These are phyloP conservation scores for Suillus tomentosus DNA, from an alignment of 768 basidiomycete genomes.

Conservation along the genomic window DNA sequence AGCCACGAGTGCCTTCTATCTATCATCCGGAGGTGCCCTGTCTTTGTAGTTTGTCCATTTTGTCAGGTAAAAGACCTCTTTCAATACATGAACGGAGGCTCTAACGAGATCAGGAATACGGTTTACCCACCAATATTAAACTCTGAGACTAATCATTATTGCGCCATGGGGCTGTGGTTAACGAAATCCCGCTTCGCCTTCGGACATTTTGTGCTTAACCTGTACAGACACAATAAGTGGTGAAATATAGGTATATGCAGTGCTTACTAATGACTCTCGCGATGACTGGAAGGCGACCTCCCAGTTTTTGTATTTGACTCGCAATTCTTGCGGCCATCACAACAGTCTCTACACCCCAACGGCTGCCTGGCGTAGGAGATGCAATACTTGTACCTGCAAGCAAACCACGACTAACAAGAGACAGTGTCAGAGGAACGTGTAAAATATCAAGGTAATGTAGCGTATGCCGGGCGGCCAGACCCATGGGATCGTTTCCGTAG, in stretches of 20 bases:
- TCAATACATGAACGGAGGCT: constrained; percentile 5
- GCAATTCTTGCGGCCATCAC: constrained; percentile 3
- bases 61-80: constrained; percentile 2
- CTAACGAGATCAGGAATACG: background rate
- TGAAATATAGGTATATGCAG: background rate
- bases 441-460: background rate
- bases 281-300: background rate
- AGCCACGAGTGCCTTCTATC: background rate
- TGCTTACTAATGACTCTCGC: background rate
- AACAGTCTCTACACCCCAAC: background rate
- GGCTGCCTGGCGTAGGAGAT: constrained; percentile 8
- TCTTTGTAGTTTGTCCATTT: constrained; percentile 9
- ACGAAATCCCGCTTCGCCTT: constrained; percentile 46
- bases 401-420: constrained; percentile 23
- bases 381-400: constrained; percentile 35
- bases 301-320: background rate
- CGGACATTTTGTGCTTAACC: constrained; percentile 35
- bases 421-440: background rate
- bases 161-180: constrained; percentile 46
- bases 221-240: background rate
- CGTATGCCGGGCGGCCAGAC: constrained; percentile 32
- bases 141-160: constrained; percentile 44
- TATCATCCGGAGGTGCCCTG: constrained; percentile 3
- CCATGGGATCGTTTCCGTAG: constrained; percentile 31
- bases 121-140: background rate